Percentiles rank a stretch among this genome's conserved stretches.
Evolutionary conservation across 2,329 filamentous ascomycete genomes (phyloP).

Genomic region (Colletotrichum spaethianum): DNA sequence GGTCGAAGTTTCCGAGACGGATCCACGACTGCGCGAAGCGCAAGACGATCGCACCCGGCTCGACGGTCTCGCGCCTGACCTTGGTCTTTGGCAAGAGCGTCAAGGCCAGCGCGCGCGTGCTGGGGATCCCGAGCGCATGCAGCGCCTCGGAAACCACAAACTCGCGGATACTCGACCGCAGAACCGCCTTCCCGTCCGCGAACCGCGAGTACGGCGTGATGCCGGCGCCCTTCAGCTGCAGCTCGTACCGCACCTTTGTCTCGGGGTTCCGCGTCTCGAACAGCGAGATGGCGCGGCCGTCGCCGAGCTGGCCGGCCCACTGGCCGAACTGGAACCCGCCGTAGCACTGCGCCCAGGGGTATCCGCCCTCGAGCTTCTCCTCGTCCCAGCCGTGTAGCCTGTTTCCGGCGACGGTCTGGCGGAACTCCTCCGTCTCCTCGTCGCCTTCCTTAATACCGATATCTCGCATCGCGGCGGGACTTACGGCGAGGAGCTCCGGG

Average conservation of each 20-base stretch:
- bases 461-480: slow-evolving; percentile 82
- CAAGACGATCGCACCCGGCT: slow-evolving; percentile 93
- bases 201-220: slow-evolving; percentile 96
- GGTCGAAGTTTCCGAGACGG: slow-evolving; percentile 94
- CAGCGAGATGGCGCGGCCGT: slow-evolving; percentile 93
- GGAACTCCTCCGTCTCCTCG: slow-evolving; percentile 80
- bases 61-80: slow-evolving; percentile 83
- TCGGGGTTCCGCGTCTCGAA: slow-evolving; percentile 88
- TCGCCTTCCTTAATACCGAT: slow-evolving; percentile 82
- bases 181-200: slow-evolving; percentile 93
- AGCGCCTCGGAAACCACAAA: slow-evolving; percentile 93
- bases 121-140: slow-evolving; percentile 87
- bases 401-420: slow-evolving; percentile 84
- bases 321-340: slow-evolving; percentile 86
- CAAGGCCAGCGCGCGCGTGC: slow-evolving; percentile 87
- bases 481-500: slow-evolving; percentile 86
- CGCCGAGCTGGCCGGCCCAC: slow-evolving; percentile 96
- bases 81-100: slow-evolving; percentile 80
- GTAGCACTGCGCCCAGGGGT: slow-evolving; percentile 99
- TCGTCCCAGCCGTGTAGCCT: slow-evolving; percentile 85
- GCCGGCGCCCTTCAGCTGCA: slow-evolving; percentile 95
- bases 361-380: slow-evolving; percentile 76
- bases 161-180: slow-evolving; percentile 93
- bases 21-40: slow-evolving; percentile 95
- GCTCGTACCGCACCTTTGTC: slow-evolving; percentile 83